A percentile compares a stretch with the other conserved stretches of the same genome.
Evolutionary conservation across 2,329 filamentous ascomycete species (phyloP).

Genomic region (Alternaria hordeiaustralica): DNA sequence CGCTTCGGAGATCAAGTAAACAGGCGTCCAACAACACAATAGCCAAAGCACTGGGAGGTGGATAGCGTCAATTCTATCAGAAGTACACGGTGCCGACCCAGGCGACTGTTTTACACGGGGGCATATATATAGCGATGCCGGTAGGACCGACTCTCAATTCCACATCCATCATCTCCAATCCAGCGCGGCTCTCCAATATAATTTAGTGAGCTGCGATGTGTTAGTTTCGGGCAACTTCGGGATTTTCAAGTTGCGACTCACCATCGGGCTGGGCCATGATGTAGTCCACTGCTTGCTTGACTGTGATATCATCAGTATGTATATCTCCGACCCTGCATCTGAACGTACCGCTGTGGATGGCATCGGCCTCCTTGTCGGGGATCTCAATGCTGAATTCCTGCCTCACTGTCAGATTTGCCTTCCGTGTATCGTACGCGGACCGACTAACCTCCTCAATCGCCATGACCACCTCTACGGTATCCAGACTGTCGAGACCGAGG

Average conservation of each 20-base stretch:
- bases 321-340: not conserved
- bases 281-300: conserved; percentile 94
- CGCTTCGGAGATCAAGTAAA: conserved; percentile 13
- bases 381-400: conserved; percentile 93
- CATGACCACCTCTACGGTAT: conserved; percentile 99
- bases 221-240: conserved; percentile 24
- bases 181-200: conserved; percentile 20
- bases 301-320: conserved; percentile 58
- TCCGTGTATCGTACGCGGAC: not conserved
- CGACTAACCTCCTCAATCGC: conserved; percentile 90
- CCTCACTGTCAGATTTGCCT: conserved; percentile 21
- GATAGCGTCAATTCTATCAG: conserved; percentile 45
- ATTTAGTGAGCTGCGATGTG: conserved; percentile 42
- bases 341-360: conserved; percentile 86
- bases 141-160: conserved; percentile 39
- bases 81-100: conserved; percentile 45
- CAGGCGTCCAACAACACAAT: conserved; percentile 8
- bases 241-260: conserved; percentile 55
- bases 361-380: conserved; percentile 94
- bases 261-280: conserved; percentile 92
- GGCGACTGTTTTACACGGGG: conserved; percentile 49
- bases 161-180: conserved; percentile 34
- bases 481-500: conserved; percentile 93
- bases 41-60: conserved; percentile 25
- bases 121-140: conserved; percentile 47